phyloP scores from a whole-genome alignment of 78 protist species.

The Corallochytrium limacisporum region DNA sequence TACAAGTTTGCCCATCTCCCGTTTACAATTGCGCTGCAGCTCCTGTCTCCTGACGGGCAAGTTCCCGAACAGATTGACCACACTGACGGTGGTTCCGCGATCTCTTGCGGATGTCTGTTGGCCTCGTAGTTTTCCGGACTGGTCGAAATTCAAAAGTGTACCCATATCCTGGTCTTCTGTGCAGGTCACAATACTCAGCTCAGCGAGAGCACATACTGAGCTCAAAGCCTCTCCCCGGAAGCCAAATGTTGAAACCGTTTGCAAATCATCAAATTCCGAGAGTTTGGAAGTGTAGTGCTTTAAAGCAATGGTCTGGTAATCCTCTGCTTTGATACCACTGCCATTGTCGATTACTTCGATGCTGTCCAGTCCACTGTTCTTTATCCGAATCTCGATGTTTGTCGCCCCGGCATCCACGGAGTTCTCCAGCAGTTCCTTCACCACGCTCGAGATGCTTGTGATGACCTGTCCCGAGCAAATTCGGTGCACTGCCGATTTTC shows the following conservation, averaged over 20 bases:
- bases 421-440: slow-evolving; percentile 85
- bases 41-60: slow-evolving; percentile 73
- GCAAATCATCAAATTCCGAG: slow-evolving; percentile 46
- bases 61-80: slow-evolving; percentile 26
- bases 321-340: background rate
- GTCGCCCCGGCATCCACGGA: slow-evolving; percentile 79
- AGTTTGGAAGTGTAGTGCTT: slow-evolving; percentile 75
- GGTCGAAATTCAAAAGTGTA: too few species aligned
- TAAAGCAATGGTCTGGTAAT: background rate
- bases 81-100: slow-evolving; percentile 65
- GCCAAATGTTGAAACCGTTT: slow-evolving; percentile 52
- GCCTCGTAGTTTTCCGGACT: too few species aligned
- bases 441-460: slow-evolving; percentile 51
- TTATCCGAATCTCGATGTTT: slow-evolving; percentile 15
- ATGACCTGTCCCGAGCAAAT: slow-evolving; percentile 79
- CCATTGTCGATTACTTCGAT: slow-evolving; percentile 77
- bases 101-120: too few species aligned
- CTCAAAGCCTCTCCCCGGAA: slow-evolving; percentile 91
- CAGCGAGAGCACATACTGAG: slow-evolving; percentile 57
- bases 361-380: slow-evolving; percentile 15
- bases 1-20: slow-evolving; percentile 31
- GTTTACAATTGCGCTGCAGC: slow-evolving; percentile 23
- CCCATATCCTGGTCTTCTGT: background rate
- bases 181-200: slow-evolving; percentile 12
- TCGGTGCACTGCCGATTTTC: slow-evolving; percentile 26